Base-by-base conservation (phyloP, 2,329 filamentous ascomycete species). In the Lasiodiplodia sp. region DNA sequence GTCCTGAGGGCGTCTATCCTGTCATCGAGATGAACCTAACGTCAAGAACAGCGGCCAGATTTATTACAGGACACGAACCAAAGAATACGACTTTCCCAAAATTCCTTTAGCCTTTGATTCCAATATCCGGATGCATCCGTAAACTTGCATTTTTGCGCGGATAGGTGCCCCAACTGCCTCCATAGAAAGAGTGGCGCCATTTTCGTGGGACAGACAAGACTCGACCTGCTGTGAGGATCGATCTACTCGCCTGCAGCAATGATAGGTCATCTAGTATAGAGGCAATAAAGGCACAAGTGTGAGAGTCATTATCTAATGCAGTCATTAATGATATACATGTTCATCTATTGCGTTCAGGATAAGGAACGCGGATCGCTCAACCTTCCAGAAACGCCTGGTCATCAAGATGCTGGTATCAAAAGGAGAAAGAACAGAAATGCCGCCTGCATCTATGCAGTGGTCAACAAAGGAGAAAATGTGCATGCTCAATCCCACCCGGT, bases 371-470 rank as follows among this genome's bases (percentile, higher is more conserved):
- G 51, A 28, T 28, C 57, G n/a, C 47, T 16, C 16, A 28, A 18
- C 38, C 57, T 18, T 11, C 57, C 25, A 21, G 23, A 37, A 64
- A 64, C 60, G 60, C 60, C 60, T 14, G n/a, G n/a, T 37, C 28
- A 5, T 44, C 18, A 31, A 38, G 23, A 64, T 52, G 21, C 28
- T 64, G 60, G 60, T 64, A 64, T 64, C 60, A 64, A 38, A 52
- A 23, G 23, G 16, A 64, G 38, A 37, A 25, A 52, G 11, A 18
- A 25, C 2, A 63, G 31, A 25, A 38, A 52, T 11, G n/a, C 7
- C 7, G 18, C 44, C 37, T n/a, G 16, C 44, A 21, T 52, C 47
- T 18, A 64, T 38, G 28, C 11, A 37, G 23, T 31, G 11, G 10
- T n/a, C 4, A 25, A 52, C 44, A 25, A 64, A 52, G 4, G n/a